Evolutionary conservation across 192 early-diverging fungal genomes (phyloP), one percentile per base, ranked within the genome.

Genomic region (Spizellomyces sp.): DNA sequence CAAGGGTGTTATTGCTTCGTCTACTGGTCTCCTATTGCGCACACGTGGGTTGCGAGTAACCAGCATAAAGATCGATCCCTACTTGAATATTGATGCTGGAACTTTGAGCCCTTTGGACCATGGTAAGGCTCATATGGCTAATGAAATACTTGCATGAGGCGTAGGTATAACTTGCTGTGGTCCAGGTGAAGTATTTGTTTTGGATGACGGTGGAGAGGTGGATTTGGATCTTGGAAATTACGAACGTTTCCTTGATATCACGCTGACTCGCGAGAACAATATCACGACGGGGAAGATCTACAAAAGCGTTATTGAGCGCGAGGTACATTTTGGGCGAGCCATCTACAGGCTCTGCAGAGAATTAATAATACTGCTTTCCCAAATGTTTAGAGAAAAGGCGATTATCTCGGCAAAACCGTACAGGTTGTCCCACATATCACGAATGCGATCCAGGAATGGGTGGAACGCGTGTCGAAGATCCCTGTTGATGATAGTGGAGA

Each of bases 251-350:
- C 82, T 99, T 67, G 93, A 96, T 79, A 88, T 98, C 9, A 91
- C 90, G 6, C 83, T 99, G 78, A 92, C 94, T 43, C 88, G 94
- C 62, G 92, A 94, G 80, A 99, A 99, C 90, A 99, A 98, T 81
- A 99, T 99, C 76, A 99, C 97, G 36, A 96, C 97, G 45, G 97
- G 97, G 75, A 99, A 99, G 81, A 94, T 99, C 74, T 99, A 98
- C 87, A 88, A 89, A 66, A 83, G 88, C 74, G 96, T 99, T 48
- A 99, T 99, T 75, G 93, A 98, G 77, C 89, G 90, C 66, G 97
- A 92, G 80, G 77, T 83, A 45, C 12, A 72, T 27, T 63, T 19
- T 9, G 77, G 15, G 64, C 5, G 0, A 54, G 27, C 9, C 71
- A 9, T 36, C 6, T 17, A 65, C 3, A 17, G 8, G 17, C 0